These are phyloP conservation scores for Nannizzia gypsea DNA, from an alignment of 2,329 filamentous ascomycete genomes.

Conservation along the genomic window DNA sequence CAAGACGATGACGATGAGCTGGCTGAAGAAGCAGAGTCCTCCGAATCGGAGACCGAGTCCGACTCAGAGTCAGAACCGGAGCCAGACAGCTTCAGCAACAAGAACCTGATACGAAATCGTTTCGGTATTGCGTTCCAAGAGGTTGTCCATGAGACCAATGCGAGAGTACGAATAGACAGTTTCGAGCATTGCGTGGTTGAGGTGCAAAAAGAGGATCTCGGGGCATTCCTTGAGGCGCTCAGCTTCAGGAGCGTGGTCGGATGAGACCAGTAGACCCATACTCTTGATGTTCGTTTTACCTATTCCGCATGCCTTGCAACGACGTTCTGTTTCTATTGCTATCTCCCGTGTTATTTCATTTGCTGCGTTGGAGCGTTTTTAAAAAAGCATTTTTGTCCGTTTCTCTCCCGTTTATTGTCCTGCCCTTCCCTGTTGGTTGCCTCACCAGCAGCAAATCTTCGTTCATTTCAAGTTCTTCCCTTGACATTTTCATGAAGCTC, in stretches of 20 bases:
- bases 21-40: slow-evolving; percentile 52
- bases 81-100: slow-evolving; percentile 45
- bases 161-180: slow-evolving; percentile 81
- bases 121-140: slow-evolving; percentile 95
- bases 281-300: neutral
- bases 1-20: slow-evolving; percentile 48
- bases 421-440: neutral
- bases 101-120: slow-evolving; percentile 64
- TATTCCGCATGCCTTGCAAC: neutral
- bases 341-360: neutral
- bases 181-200: slow-evolving; percentile 97
- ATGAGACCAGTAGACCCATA: slow-evolving; percentile 16
- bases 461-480: neutral
- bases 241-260: slow-evolving; percentile 80
- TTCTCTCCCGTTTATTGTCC: neutral
- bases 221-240: slow-evolving; percentile 78
- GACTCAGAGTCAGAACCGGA: slow-evolving; percentile 35
- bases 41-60: slow-evolving; percentile 41
- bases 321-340: neutral
- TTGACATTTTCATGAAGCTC: neutral
- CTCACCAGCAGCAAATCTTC: neutral
- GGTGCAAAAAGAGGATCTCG: slow-evolving; percentile 90
- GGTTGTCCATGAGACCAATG: slow-evolving; percentile 81
- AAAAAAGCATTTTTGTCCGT: neutral
- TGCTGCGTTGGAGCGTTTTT: neutral